Evolutionary conservation across 1,284 basidiomycete species (phyloP).

Genomic region (Papiliotrema fonsecae): DNA sequence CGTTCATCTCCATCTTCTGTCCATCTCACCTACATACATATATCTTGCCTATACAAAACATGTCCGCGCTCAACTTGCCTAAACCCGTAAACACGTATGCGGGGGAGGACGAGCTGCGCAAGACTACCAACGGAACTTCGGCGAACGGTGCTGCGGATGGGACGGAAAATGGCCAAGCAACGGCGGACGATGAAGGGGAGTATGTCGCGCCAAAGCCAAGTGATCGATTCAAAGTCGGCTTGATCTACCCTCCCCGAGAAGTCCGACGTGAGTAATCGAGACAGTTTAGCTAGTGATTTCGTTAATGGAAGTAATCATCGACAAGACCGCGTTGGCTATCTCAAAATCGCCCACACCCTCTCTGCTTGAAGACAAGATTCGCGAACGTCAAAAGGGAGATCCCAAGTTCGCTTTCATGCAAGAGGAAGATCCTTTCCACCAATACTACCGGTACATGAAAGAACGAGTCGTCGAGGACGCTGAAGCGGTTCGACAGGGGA

Average conservation of each 20-base stretch:
- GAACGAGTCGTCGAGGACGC: slow-evolving; percentile 62
- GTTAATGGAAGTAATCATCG: slow-evolving; percentile 71
- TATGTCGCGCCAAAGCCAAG: slow-evolving; percentile 46
- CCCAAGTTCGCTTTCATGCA: slow-evolving; percentile 96
- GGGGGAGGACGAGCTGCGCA: slow-evolving; percentile 41
- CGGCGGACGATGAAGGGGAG: slow-evolving; percentile 22
- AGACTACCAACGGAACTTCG: slow-evolving; percentile 6
- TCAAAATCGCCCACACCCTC: slow-evolving; percentile 83
- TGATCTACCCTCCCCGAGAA: slow-evolving; percentile 87
- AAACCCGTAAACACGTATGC: slow-evolving; percentile 45
- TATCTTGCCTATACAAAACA: too few relatives aligned
- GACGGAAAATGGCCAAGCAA: too few relatives aligned
- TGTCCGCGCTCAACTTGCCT: slow-evolving; percentile 43
- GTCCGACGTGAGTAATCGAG: slow-evolving; percentile 68
- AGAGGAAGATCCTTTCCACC: slow-evolving; percentile 86
- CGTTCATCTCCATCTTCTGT: too few relatives aligned
- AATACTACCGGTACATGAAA: slow-evolving; percentile 88
- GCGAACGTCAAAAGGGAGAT: slow-evolving; percentile 87
- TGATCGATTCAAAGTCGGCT: slow-evolving; percentile 67
- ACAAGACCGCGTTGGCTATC: slow-evolving; percentile 91
- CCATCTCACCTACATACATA: too few relatives aligned
- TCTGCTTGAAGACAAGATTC: slow-evolving; percentile 90
- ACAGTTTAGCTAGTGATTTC: slow-evolving; percentile 5
- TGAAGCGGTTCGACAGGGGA: slow-evolving; percentile 48
- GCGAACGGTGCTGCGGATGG: slow-evolving; percentile 19